Evolutionary conservation across 805 yeast species (phyloP).

Genomic region (Jamesozyma rosinii): DNA sequence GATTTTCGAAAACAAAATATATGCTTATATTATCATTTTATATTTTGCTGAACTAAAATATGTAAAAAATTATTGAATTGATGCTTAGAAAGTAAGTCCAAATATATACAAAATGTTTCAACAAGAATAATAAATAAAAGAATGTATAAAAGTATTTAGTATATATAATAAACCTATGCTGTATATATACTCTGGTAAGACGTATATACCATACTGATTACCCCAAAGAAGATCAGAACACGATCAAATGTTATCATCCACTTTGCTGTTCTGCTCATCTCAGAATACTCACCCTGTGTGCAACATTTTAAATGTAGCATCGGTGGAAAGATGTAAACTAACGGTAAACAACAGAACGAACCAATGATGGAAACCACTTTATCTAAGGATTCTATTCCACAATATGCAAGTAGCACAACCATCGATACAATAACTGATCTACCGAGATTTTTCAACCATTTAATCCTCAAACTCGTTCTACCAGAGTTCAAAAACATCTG

Average conservation of each 20-base stretch:
- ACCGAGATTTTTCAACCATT: conserved; percentile 59
- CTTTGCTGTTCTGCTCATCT: conserved; percentile 8
- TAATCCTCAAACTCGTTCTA: conserved; percentile 40
- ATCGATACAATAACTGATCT: conserved; percentile 45
- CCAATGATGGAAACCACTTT: conserved; percentile 73
- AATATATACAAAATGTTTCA: too few species aligned
- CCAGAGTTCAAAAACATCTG: conserved; percentile 39
- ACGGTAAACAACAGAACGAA: conserved; percentile 75
- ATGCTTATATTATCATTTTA: too few species aligned
- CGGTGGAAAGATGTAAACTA: conserved; percentile 81
- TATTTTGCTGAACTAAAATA: too few species aligned
- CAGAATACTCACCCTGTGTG: conserved; percentile 19
- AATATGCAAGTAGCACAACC: conserved; percentile 51
- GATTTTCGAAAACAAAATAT: too few species aligned
- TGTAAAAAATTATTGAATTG: too few species aligned
- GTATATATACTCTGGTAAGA: conserved; percentile 45
- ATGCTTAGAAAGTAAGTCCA: too few species aligned
- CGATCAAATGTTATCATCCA: conserved; percentile 39
- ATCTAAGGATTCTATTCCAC: conserved; percentile 63
- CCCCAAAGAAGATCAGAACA: conserved; percentile 46
- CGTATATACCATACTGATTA: conserved; percentile 55
- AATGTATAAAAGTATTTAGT: background rate
- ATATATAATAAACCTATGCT: background rate
- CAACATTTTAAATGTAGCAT: conserved; percentile 56
- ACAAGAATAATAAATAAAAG: too few species aligned